A percentile compares a stretch with the other conserved stretches of the same genome.
Evolutionary conservation across 441 rosid genomes (phyloP).

Genomic region (Erysimum cheiri): DNA sequence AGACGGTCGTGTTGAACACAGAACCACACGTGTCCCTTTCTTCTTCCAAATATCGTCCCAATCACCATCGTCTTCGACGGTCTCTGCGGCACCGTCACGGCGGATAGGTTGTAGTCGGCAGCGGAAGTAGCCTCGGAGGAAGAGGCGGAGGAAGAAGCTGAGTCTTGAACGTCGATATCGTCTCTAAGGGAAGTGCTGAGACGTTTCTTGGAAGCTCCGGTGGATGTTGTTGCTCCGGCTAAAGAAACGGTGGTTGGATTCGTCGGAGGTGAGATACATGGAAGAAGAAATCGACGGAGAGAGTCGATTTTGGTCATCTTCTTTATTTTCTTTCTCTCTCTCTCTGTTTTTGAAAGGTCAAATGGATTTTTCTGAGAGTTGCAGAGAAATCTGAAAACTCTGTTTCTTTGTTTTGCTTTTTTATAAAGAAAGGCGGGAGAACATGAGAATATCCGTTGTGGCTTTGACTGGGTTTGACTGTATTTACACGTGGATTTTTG

Average conservation of each 20-base stretch:
- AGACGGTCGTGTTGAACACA: slow-evolving; percentile 80
- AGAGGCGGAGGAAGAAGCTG: slow-evolving; percentile 42
- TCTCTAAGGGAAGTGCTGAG: slow-evolving; percentile 74
- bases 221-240: slow-evolving; percentile 29
- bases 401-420: slow-evolving; percentile 16
- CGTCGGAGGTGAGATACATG: slow-evolving; percentile 62
- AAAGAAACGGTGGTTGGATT: slow-evolving; percentile 36
- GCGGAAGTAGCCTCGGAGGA: slow-evolving; percentile 34
- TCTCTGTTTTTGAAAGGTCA: slow-evolving; percentile 23
- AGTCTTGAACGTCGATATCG: slow-evolving; percentile 49
- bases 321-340: neutral
- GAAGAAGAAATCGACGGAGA: slow-evolving; percentile 78
- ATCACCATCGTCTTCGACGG: slow-evolving; percentile 83
- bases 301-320: slow-evolving; percentile 68
- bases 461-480: slow-evolving; percentile 44
- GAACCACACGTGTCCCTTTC: slow-evolving; percentile 91
- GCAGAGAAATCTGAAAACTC: slow-evolving; percentile 38
- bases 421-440: slow-evolving; percentile 34
- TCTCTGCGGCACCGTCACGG: slow-evolving; percentile 50
- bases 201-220: slow-evolving; percentile 60
- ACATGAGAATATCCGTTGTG: slow-evolving; percentile 53
- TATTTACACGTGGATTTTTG: slow-evolving; percentile 16
- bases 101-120: slow-evolving; percentile 13
- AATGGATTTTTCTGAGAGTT: slow-evolving; percentile 31
- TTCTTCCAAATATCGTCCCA: slow-evolving; percentile 81